These are phyloP conservation scores for Helianthus tuberosus DNA, from an alignment of 129 eudicot species.

Conservation along the genomic window DNA sequence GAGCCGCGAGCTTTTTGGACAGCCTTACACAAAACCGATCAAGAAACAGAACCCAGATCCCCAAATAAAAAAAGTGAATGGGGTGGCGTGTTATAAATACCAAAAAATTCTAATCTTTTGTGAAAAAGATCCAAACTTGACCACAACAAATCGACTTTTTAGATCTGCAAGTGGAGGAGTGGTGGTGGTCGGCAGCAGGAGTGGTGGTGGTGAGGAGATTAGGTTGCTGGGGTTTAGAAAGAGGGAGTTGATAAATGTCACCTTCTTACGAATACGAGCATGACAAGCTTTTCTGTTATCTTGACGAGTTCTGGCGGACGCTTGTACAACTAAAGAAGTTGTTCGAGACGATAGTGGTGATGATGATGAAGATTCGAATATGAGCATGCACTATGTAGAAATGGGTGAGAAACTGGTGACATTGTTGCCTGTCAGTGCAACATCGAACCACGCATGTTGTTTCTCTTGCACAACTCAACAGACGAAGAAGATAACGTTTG, in stretches of 20 bases:
- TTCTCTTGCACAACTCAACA: not conserved
- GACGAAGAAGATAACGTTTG: constrained; percentile 33
- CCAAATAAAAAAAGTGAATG: too few relatives aligned
- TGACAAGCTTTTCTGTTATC: constrained; percentile 84
- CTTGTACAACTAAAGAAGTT: constrained; percentile 45
- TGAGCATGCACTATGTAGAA: constrained; percentile 51
- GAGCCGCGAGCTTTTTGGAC: too few relatives aligned
- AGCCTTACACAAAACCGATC: too few relatives aligned
- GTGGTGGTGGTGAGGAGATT: too few relatives aligned
- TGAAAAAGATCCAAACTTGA: too few relatives aligned
- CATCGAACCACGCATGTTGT: not conserved
- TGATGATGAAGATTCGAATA: constrained; percentile 36
- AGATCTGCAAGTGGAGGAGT: too few relatives aligned
- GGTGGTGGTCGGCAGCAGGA: too few relatives aligned
- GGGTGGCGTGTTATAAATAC: too few relatives aligned
- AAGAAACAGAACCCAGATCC: too few relatives aligned
- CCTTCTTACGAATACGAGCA: constrained; percentile 90
- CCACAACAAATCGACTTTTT: too few relatives aligned
- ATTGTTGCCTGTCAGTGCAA: constrained; percentile 21
- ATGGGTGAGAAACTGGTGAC: constrained; percentile 59
- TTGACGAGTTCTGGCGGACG: constrained; percentile 57
- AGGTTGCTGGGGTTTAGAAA: too few relatives aligned
- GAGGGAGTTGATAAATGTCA: not conserved
- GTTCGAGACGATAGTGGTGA: constrained; percentile 22
- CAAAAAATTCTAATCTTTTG: too few relatives aligned